A percentile compares a stretch with the other conserved stretches of the same genome.
Conservation (phyloP, 73 alveolate species). For the Diophrys sp. region DNA sequence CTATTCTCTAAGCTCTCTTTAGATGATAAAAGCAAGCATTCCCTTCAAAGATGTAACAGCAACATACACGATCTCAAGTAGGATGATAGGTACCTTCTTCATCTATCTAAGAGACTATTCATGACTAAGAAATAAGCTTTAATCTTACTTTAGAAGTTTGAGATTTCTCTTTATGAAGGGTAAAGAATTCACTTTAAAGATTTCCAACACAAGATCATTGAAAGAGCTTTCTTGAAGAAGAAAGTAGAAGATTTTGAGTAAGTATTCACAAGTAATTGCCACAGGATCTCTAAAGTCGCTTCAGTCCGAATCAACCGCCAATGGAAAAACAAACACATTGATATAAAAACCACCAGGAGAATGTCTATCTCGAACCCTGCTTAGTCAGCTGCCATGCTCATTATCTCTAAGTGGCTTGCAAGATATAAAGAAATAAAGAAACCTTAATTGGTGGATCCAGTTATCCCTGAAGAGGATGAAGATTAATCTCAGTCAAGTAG, state of each 20-base stretch:
- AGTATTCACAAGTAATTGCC: not conserved
- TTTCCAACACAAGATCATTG: conserved; percentile 3
- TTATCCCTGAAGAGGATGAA: not conserved
- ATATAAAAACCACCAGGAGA: not conserved
- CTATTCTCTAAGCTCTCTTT: too few species aligned
- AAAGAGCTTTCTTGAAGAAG: not conserved
- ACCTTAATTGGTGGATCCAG: not conserved
- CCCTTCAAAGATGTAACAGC: not conserved
- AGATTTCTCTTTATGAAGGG: not conserved
- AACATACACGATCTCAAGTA: not conserved
- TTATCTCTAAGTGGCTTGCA: not conserved
- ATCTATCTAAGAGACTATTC: conserved; percentile 2
- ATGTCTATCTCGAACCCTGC: not conserved
- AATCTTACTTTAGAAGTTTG: not conserved
- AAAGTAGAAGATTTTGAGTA: not conserved
- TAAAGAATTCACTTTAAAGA: conserved; percentile 18
- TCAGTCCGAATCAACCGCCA: not conserved
- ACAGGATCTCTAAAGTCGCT: not conserved
- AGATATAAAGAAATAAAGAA: not conserved
- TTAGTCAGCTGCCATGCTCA: not conserved
- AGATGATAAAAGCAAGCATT: not conserved
- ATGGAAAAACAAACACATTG: not conserved
- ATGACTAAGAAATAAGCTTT: conserved; percentile 6
- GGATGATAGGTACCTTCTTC: not conserved
- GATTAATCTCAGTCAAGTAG: not conserved